A percentile compares a stretch with the other conserved stretches of the same genome.
Evolutionary conservation across 2,329 filamentous ascomycete species (phyloP).

Genomic region (Beauveria brongniartii): DNA sequence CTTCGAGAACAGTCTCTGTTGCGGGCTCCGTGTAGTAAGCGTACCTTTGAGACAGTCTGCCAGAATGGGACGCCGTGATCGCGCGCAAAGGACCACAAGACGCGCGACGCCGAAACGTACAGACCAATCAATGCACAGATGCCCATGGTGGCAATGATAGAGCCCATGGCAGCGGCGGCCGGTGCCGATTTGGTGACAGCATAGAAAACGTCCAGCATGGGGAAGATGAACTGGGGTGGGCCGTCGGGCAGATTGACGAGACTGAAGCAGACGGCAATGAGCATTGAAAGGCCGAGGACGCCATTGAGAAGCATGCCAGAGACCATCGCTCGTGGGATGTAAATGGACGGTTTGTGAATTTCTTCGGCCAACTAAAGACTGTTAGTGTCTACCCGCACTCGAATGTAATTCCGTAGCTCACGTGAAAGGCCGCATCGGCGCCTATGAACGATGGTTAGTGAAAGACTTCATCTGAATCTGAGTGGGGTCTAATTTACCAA

Average conservation of each 20-base stretch:
- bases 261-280: conserved; percentile 48
- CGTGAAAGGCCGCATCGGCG: conserved; percentile 23
- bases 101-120: conserved; percentile 48
- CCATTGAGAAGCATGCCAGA: conserved; percentile 42
- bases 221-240: conserved; percentile 31
- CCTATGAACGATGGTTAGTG: background rate
- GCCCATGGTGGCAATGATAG: conserved; percentile 41
- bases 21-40: background rate
- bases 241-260: conserved; percentile 32
- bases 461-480: background rate
- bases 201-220: conserved; percentile 51
- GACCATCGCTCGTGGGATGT: conserved; percentile 43
- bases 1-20: background rate
- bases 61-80: conserved; percentile 26
- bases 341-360: conserved; percentile 37
- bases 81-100: conserved; percentile 45
- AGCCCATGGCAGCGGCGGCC: conserved; percentile 41
- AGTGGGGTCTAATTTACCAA: conserved; percentile 11
- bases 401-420: background rate
- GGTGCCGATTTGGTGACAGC: conserved; percentile 39
- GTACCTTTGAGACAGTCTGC: conserved; percentile 7
- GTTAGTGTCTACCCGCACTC: background rate
- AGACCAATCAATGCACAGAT: conserved; percentile 43
- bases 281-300: conserved; percentile 43
- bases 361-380: conserved; percentile 16